phyloP scores from a whole-genome alignment of 495 filamentous ascomycete genomes.

The Aspergillus campestris region DNA sequence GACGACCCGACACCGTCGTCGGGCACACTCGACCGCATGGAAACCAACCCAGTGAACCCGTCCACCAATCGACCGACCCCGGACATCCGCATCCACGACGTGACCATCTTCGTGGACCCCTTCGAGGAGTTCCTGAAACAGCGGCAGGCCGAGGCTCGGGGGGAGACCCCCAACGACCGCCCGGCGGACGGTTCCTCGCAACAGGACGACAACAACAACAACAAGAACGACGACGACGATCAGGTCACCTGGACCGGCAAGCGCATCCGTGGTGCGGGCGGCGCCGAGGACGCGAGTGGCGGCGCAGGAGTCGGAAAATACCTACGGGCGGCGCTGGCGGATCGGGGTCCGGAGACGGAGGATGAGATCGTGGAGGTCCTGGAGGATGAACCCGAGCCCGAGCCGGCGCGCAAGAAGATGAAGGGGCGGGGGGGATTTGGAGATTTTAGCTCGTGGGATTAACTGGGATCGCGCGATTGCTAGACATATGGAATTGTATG shows the following conservation, averaged over 20 bases:
- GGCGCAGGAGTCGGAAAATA: conserved; percentile 70
- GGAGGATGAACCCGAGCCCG: conserved; percentile 50
- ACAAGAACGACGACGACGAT: conserved; percentile 67
- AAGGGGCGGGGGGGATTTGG: conserved; percentile 78
- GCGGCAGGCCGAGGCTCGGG: conserved; percentile 33
- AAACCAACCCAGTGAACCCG: conserved; percentile 58
- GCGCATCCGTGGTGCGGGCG: conserved; percentile 50
- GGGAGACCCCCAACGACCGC: conserved; percentile 35
- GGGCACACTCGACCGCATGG: conserved; percentile 58
- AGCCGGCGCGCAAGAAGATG: conserved; percentile 70
- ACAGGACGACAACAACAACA: conserved; percentile 26
- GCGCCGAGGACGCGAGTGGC: conserved; percentile 36
- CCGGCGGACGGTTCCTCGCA: conserved; percentile 24
- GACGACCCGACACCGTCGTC: conserved; percentile 57
- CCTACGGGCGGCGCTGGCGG: conserved; percentile 48
- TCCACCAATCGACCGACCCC: conserved; percentile 61
- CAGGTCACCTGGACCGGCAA: conserved; percentile 90
- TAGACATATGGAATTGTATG: no score
- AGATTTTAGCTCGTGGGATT: conserved; percentile 58
- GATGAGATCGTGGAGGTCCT: conserved; percentile 52
- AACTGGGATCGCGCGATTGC: background rate
- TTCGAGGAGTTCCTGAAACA: conserved; percentile 78
- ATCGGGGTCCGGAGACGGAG: conserved; percentile 29
- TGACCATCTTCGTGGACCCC: conserved; percentile 86
- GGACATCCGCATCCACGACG: conserved; percentile 70